These are phyloP conservation scores for Acanthamoeba healyi DNA, from an alignment of 208 protist species.

Conservation along the genomic window DNA sequence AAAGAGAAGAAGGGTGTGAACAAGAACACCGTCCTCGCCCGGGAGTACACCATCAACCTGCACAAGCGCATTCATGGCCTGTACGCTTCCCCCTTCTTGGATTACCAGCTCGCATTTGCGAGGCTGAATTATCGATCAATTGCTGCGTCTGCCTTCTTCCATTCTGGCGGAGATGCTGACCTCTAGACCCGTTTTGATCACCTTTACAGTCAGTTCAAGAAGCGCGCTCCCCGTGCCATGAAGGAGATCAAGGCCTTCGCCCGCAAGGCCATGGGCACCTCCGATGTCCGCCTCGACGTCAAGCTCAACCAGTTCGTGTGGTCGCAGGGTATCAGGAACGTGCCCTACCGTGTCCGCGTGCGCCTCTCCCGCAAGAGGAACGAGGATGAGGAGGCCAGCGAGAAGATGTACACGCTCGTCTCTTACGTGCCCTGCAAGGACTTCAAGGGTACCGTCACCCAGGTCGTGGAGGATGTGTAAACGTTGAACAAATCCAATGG, in stretches of 20 bases:
- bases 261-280: conserved; percentile 96
- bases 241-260: conserved; percentile 97
- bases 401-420: conserved; percentile 93
- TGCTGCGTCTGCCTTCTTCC: neutral
- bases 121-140: conserved; percentile 8
- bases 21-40: conserved; percentile 88
- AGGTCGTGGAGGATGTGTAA: conserved; percentile 84
- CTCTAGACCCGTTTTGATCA: neutral
- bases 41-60: conserved; percentile 98
- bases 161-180: too few species aligned
- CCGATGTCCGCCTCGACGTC: conserved; percentile 97
- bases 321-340: conserved; percentile 95
- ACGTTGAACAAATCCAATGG: conserved; percentile 35
- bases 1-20: conserved; percentile 81
- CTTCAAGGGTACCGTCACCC: conserved; percentile 86
- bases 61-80: conserved; percentile 95
- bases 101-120: neutral
- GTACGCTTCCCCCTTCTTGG: conserved; percentile 82
- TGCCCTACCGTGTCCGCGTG: conserved; percentile 96
- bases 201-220: conserved; percentile 95
- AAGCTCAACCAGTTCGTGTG: conserved; percentile 98
- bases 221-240: conserved; percentile 96
- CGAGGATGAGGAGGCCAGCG: conserved; percentile 92
- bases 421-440: conserved; percentile 84
- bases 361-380: conserved; percentile 93